Conservation (phyloP, 352 stramenopile genomes). For the Pythium rhizo-oryzae region DNA sequence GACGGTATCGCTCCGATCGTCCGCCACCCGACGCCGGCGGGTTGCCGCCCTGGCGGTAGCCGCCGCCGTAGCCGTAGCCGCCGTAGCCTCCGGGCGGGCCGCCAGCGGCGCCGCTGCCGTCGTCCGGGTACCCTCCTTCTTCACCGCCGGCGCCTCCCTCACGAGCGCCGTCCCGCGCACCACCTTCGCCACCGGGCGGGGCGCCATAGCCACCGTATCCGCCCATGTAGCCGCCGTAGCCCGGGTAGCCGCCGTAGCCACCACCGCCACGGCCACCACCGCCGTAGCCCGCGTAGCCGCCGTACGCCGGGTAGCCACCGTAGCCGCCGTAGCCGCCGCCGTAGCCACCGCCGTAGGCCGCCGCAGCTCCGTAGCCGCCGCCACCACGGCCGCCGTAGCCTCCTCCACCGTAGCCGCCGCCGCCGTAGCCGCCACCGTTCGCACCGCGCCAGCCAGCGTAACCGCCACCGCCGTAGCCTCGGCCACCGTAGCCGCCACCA, state of each 20-base stretch:
- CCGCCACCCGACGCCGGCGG: slow-evolving; percentile 50
- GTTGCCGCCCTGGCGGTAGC: slow-evolving; percentile 59
- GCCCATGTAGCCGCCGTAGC: slow-evolving; percentile 39
- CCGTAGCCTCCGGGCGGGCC: slow-evolving; percentile 45
- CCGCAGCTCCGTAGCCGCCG: slow-evolving; percentile 41
- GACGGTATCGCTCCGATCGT: slow-evolving; percentile 82
- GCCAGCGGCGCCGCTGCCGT: slow-evolving; percentile 32
- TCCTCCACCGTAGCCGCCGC: slow-evolving; percentile 15
- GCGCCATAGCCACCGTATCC: slow-evolving; percentile 37
- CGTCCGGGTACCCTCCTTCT: slow-evolving; percentile 43
- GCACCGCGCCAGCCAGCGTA: slow-evolving; percentile 26
- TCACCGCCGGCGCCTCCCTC: slow-evolving; percentile 34
- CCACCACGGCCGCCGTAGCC: slow-evolving; percentile 37
- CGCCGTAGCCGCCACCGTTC: slow-evolving; percentile 35
- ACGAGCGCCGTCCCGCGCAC: slow-evolving; percentile 20
- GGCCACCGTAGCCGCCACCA: slow-evolving; percentile 28
- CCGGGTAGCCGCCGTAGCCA: slow-evolving; percentile 32
- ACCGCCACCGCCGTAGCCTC: slow-evolving; percentile 34
- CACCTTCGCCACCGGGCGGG: slow-evolving; percentile 25
- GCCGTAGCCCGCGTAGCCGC: slow-evolving; percentile 12
- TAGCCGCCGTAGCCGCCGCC: slow-evolving; percentile 36
- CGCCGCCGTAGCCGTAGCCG: slow-evolving; percentile 42
- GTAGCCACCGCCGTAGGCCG: slow-evolving; percentile 43
- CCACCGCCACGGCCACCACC: slow-evolving; percentile 26
- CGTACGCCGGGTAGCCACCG: slow-evolving; percentile 21